phyloP scores from a whole-genome alignment of 495 filamentous ascomycete species.

The Penicillium desertorum region DNA sequence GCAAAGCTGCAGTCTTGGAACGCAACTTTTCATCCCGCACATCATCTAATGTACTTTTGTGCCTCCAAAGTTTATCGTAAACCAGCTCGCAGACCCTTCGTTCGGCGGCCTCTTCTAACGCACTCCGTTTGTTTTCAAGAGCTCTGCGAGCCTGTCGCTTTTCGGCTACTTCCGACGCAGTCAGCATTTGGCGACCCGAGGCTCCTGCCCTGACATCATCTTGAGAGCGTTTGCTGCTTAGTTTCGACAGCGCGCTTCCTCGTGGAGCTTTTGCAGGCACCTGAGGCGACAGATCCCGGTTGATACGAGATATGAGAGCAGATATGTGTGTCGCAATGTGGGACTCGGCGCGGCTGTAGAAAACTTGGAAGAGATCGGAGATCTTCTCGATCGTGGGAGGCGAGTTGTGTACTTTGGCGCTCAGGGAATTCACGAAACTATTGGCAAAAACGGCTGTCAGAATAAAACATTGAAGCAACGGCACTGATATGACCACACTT shows the following conservation, averaged over 20 bases:
- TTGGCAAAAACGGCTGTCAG: not conserved
- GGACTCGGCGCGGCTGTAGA: constrained; percentile 78
- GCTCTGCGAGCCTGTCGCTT: constrained; percentile 73
- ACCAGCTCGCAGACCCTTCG: constrained; percentile 81
- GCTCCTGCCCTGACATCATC: constrained; percentile 29
- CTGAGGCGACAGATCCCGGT: constrained; percentile 58
- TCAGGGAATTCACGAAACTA: constrained; percentile 90
- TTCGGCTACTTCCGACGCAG: constrained; percentile 76
- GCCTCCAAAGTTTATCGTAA: constrained; percentile 85
- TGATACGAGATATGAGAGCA: constrained; percentile 70
- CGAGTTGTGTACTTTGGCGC: constrained; percentile 79
- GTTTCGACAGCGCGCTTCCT: constrained; percentile 24
- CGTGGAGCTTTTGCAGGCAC: constrained; percentile 33
- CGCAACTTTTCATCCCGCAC: constrained; percentile 92
- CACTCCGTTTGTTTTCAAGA: constrained; percentile 70
- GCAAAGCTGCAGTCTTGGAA: constrained; percentile 88
- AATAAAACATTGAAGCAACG: not conserved
- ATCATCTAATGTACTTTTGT: constrained; percentile 89
- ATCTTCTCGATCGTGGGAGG: constrained; percentile 83
- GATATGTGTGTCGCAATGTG: constrained; percentile 89
- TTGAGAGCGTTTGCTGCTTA: constrained; percentile 28
- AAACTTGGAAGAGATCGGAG: constrained; percentile 88
- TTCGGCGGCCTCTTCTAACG: constrained; percentile 91
- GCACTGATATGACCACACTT: constrained; percentile 15
- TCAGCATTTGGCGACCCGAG: constrained; percentile 85